Percentiles rank a stretch among this genome's conserved stretches.
Conservation (phyloP, 106 monocot genomes). For the Phalaenopsis equestris region DNA sequence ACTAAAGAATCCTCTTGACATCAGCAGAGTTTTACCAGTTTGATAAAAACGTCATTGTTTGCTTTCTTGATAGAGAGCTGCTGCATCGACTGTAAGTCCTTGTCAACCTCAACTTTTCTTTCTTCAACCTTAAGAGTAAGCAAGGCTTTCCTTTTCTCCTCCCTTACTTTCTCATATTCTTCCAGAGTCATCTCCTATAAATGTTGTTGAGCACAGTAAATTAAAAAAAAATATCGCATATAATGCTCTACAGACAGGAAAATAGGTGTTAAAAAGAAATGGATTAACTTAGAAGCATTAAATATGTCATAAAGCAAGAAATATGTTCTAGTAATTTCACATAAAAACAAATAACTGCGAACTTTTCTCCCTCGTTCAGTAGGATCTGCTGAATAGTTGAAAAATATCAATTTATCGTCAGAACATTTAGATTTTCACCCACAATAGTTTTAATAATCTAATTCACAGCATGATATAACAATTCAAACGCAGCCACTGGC, state of each 20-base stretch:
- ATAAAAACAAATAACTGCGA: neutral
- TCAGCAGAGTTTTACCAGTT: slow-evolving; percentile 28
- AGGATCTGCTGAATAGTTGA: neutral
- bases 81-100: slow-evolving; percentile 54
- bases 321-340: neutral
- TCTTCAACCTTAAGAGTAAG: slow-evolving; percentile 49
- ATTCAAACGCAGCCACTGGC: neutral
- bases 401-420: neutral
- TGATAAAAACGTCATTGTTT: slow-evolving; percentile 55
- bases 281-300: neutral
- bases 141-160: slow-evolving; percentile 62
- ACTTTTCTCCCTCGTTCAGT: neutral
- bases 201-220: neutral
- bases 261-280: neutral
- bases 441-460: neutral
- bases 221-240: neutral
- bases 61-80: slow-evolving; percentile 52
- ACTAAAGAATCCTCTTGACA: neutral
- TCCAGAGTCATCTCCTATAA: slow-evolving; percentile 71
- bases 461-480: neutral
- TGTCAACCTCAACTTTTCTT: slow-evolving; percentile 57
- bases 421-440: neutral
- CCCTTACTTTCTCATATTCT: slow-evolving; percentile 64
- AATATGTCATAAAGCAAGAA: neutral
- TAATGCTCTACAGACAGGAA: neutral